These are phyloP conservation scores for Hirsutella rhossiliensis DNA, from an alignment of 2,329 filamentous ascomycete genomes.

Conservation along the genomic window DNA sequence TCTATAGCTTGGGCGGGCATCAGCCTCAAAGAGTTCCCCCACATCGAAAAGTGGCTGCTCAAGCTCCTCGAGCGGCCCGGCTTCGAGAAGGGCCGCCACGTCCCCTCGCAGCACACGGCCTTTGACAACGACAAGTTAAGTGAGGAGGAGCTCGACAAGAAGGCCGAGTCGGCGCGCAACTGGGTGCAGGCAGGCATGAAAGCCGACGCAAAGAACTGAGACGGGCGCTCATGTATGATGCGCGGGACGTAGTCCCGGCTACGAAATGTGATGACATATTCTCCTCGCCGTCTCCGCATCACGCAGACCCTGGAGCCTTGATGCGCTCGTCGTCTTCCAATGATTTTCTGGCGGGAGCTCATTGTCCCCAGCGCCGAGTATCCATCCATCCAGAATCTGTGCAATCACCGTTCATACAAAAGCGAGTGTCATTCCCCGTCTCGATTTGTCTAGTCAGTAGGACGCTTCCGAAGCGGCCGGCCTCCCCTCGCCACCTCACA, in stretches of 20 bases:
- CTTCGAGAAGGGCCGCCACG: conserved; percentile 63
- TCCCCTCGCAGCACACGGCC: conserved; percentile 55
- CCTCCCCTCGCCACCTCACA: background rate
- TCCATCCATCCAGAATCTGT: no score
- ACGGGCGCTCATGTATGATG: no score
- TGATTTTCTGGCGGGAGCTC: no score
- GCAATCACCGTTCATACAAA: no score
- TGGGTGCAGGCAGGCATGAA: conserved; percentile 66
- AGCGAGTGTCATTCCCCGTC: no score
- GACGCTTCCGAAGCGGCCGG: background rate
- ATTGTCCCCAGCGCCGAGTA: no score
- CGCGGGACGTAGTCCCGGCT: no score
- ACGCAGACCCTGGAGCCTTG: no score
- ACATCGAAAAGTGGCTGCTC: conserved; percentile 66
- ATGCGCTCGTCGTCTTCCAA: no score
- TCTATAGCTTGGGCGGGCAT: conserved; percentile 22
- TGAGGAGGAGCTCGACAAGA: conserved; percentile 43
- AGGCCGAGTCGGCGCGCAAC: conserved; percentile 35
- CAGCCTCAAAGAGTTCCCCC: conserved; percentile 63
- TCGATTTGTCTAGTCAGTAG: no score
- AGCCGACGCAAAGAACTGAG: conserved; percentile 43
- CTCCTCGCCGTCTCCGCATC: no score
- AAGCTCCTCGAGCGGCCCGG: conserved; percentile 56
- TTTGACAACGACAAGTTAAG: conserved; percentile 30
- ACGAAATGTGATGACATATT: no score